Conservation (phyloP, 2,329 filamentous ascomycete genomes). For the Phaeosphaeria sp. region DNA sequence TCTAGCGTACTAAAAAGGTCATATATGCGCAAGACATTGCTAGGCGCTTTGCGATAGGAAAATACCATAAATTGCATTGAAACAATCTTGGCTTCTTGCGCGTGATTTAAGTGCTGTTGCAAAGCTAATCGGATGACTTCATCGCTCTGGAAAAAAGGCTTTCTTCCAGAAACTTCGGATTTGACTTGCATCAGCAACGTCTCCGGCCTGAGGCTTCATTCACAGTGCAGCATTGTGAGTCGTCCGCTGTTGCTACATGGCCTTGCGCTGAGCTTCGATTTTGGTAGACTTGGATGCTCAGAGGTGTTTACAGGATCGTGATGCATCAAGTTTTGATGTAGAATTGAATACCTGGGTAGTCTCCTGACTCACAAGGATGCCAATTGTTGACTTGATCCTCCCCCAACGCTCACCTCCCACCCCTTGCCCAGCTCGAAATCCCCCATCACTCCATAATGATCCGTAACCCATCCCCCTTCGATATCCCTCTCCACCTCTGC, state of each 20-base stretch:
- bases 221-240: no score
- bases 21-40: not conserved
- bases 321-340: no score
- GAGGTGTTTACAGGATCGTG: no score
- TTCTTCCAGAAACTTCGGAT: no score
- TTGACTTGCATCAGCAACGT: no score
- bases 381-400: not conserved
- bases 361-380: not conserved
- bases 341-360: no score
- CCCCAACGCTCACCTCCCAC: slow-evolving; percentile 4
- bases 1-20: not conserved
- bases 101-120: not conserved
- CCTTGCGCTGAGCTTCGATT: no score
- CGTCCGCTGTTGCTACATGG: no score
- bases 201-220: no score
- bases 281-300: no score
- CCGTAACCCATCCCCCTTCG: slow-evolving; percentile 58
- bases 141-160: no score
- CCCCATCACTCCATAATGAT: slow-evolving; percentile 57
- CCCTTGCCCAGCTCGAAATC: slow-evolving; percentile 22
- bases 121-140: not conserved
- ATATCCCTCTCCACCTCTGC: slow-evolving; percentile 38
- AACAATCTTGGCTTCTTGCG: not conserved
- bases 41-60: not conserved
- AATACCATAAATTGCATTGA: not conserved